Evolutionary conservation across 2,329 filamentous ascomycete species (phyloP).

Genomic region (Sporothrix humicola): DNA sequence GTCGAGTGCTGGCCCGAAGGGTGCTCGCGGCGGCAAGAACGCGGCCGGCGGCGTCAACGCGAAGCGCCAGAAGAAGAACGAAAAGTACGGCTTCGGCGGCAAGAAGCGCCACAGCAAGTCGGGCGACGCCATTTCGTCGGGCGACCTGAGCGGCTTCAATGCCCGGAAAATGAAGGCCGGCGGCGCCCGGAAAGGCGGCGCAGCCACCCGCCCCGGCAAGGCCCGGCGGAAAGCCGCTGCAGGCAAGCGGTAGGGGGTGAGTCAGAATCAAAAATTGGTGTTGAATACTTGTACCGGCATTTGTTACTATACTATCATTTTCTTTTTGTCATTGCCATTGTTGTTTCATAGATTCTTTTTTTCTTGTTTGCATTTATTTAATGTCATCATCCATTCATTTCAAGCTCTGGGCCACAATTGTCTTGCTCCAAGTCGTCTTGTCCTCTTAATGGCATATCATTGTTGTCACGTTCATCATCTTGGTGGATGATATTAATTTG

Average conservation of each 20-base stretch:
- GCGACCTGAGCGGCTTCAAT: slow-evolving; percentile 81
- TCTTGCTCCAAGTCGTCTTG: too few relatives aligned
- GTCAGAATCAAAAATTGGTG: background rate
- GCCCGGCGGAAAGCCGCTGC: slow-evolving; percentile 55
- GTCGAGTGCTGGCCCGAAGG: slow-evolving; percentile 42
- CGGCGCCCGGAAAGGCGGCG: slow-evolving; percentile 41
- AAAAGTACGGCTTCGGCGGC: slow-evolving; percentile 93
- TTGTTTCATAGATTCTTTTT: slow-evolving; percentile 1
- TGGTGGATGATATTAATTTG: background rate
- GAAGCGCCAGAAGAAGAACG: slow-evolving; percentile 92
- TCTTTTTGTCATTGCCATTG: background rate
- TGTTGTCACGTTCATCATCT: background rate
- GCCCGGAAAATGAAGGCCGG: slow-evolving; percentile 82
- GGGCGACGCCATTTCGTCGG: slow-evolving; percentile 81
- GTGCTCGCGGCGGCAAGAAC: slow-evolving; percentile 42
- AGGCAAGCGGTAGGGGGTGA: slow-evolving; percentile 41
- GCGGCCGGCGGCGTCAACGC: slow-evolving; percentile 55
- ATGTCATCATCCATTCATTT: background rate
- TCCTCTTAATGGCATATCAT: background rate
- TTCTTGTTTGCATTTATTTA: background rate
- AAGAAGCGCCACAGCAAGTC: slow-evolving; percentile 94
- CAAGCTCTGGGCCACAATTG: too few relatives aligned
- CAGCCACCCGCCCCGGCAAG: slow-evolving; percentile 48
- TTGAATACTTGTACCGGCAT: background rate
- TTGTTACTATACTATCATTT: slow-evolving; percentile 22